Base-by-base conservation (phyloP, 192 early-diverging fungal genomes). In the Backusella parvicylindrica region DNA sequence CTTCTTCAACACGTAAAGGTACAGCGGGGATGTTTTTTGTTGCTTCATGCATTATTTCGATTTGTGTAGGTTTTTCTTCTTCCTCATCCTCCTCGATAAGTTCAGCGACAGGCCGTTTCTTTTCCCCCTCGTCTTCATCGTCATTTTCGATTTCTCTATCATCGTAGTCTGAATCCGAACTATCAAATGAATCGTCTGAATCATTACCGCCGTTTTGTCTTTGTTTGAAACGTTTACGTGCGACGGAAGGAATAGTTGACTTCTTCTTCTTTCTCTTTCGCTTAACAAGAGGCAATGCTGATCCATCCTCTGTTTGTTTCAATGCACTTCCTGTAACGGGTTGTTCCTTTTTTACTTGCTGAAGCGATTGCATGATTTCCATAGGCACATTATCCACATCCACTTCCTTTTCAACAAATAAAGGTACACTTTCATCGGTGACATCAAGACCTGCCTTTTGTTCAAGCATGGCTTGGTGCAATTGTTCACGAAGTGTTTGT, bases 171-270 rank as follows among this genome's bases (percentile, higher is more conserved):
- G 89, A 89, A 60, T 90, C 88, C 4, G 93, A 93, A 70, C 92
- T 92, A 83, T 93, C 92, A 81, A 92, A 92, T 0, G 92, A 91
- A 7, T 86, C 84, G 35, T 89, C 90, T 2, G 74, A 72, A 28
- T 84, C 81, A 4, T 66, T 70, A 31, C 75, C 71, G 18, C 43
- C 43, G 6, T 47, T 47, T 9, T 74, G 73, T 37, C 80, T 78
- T 28, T 77, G 68, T 68, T 78, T 78, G 35, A 73, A 77, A 5
- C 71, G 63, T 23, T 79, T 78, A 2, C 75, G 75, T 31, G 75
- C 77, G 16, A 64, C 33, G n/a, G 56, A 56, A 64, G 81, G 81
- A 37, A 83, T 83, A 11, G 81, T 83, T 13, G 81, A 83, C 75
- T 80, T 79, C 71, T 89, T 88, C 76, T 86, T 88, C 70, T 81